These are phyloP conservation scores for Colletotrichum sp. DNA, from an alignment of 2,329 filamentous ascomycete genomes.

Conservation along the genomic window DNA sequence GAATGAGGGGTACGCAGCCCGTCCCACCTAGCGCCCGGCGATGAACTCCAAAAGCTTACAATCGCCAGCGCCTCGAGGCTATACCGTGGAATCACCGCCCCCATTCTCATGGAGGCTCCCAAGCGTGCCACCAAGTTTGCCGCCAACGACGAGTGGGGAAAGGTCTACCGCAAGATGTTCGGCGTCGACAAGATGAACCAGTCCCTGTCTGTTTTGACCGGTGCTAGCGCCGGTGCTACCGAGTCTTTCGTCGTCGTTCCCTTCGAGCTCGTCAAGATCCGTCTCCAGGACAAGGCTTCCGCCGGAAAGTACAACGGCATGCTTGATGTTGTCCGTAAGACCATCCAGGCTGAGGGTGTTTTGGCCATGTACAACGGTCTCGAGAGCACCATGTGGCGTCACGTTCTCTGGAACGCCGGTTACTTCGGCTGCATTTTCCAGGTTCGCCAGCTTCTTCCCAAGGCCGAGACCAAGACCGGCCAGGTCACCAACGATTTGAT, in stretches of 20 bases:
- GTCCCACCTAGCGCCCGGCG: background rate
- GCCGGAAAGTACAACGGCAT: conserved; percentile 87
- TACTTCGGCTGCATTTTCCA: conserved; percentile 99
- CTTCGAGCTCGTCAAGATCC: conserved; percentile 98
- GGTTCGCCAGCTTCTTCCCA: conserved; percentile 83
- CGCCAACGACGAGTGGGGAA: conserved; percentile 98
- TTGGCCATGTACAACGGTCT: conserved; percentile 95
- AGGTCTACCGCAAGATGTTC: conserved; percentile 89
- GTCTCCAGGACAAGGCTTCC: conserved; percentile 93
- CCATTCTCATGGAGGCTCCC: conserved; percentile 94
- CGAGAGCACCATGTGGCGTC: conserved; percentile 95
- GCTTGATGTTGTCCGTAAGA: conserved; percentile 82
- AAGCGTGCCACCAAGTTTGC: conserved; percentile 99
- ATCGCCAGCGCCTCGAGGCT: conserved; percentile 77
- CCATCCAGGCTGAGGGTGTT: conserved; percentile 80
- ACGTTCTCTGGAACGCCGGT: conserved; percentile 87
- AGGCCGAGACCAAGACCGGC: conserved; percentile 77
- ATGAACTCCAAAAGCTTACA: conserved; percentile 1
- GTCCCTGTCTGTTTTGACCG: conserved; percentile 88
- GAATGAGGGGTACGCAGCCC: conserved; percentile 79
- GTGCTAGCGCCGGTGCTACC: conserved; percentile 92
- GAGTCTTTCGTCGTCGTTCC: conserved; percentile 97
- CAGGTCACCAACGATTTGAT: conserved; percentile 89
- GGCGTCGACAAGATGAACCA: conserved; percentile 89
- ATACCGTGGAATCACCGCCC: conserved; percentile 94